Percentiles rank a stretch among this genome's conserved stretches.
phyloP scores from a whole-genome alignment of 805 yeast species.

The Barnettozyma botsteinii region DNA sequence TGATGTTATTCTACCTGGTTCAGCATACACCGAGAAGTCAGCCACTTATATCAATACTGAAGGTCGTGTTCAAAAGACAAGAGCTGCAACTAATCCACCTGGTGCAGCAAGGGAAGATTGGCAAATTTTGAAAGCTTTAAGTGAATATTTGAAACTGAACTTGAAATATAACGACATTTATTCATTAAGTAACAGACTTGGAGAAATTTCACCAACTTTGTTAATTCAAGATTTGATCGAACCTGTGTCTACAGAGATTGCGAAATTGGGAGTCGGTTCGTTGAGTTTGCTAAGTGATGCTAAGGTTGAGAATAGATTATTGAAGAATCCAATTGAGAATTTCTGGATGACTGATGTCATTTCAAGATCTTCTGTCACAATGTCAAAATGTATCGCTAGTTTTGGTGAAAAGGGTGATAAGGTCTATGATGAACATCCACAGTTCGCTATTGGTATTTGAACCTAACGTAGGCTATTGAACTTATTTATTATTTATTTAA shows the following conservation, averaged over 20 bases:
- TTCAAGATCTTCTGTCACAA: constrained; percentile 81
- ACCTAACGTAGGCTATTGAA: too few species aligned
- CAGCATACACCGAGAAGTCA: constrained; percentile 83
- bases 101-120: constrained; percentile 91
- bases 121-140: constrained; percentile 78
- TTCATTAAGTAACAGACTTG: constrained; percentile 62
- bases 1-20: constrained; percentile 80
- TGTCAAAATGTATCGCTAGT: constrained; percentile 79
- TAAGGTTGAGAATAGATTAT: constrained; percentile 39
- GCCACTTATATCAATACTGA: constrained; percentile 86
- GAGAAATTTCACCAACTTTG: constrained; percentile 76
- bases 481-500: too few species aligned
- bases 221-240: constrained; percentile 71
- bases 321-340: constrained; percentile 71
- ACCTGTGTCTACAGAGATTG: constrained; percentile 53
- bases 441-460: constrained; percentile 25
- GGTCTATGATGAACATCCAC: constrained; percentile 38
- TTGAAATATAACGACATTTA: constrained; percentile 73
- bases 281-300: constrained; percentile 30
- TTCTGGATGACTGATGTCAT: constrained; percentile 86
- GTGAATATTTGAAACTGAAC: constrained; percentile 65
- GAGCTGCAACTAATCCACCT: constrained; percentile 85
- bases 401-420: constrained; percentile 65
- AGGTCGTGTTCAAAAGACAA: constrained; percentile 79
- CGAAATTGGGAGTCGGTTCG: constrained; percentile 49